Conservation (phyloP, 371 early-diverging fungal genomes). For the Choanephora cucurbitarum region DNA sequence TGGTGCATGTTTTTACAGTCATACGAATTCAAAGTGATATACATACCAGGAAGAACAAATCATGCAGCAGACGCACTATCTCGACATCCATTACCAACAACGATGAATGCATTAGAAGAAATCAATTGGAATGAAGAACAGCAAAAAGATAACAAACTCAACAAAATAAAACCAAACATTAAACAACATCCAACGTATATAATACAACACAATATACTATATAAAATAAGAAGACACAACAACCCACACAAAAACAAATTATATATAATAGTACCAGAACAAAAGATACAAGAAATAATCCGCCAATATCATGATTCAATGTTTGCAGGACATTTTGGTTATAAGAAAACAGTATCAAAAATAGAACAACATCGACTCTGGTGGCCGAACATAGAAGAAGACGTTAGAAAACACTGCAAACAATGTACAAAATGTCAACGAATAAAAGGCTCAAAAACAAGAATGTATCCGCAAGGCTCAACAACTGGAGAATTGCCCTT, state of each 20-base stretch:
- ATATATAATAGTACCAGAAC: too few relatives aligned
- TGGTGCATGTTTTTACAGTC: constrained; percentile 9
- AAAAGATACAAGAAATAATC: too few relatives aligned
- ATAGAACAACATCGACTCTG: too few relatives aligned
- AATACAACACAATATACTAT: too few relatives aligned
- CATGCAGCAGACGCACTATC: background rate
- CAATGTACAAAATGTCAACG: too few relatives aligned
- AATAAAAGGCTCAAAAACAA: too few relatives aligned
- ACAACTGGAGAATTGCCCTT: background rate
- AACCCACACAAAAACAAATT: too few relatives aligned
- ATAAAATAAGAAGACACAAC: too few relatives aligned
- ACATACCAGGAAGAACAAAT: constrained; percentile 1
- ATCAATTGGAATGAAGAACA: background rate
- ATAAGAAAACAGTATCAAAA: too few relatives aligned
- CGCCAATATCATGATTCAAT: background rate
- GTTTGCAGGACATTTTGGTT: constrained; percentile 6
- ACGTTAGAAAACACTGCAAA: too few relatives aligned
- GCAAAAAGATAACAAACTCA: background rate
- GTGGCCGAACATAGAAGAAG: too few relatives aligned
- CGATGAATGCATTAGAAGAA: background rate
- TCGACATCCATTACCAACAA: constrained; percentile 1
- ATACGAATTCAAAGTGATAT: constrained; percentile 3
- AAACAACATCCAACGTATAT: background rate
- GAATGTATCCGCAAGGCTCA: background rate
- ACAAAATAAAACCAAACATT: constrained; percentile 1